A percentile compares a stretch with the other conserved stretches of the same genome.
phyloP scores from a whole-genome alignment of 306 rosid genomes.

The Trichosanthes cucumerina region DNA sequence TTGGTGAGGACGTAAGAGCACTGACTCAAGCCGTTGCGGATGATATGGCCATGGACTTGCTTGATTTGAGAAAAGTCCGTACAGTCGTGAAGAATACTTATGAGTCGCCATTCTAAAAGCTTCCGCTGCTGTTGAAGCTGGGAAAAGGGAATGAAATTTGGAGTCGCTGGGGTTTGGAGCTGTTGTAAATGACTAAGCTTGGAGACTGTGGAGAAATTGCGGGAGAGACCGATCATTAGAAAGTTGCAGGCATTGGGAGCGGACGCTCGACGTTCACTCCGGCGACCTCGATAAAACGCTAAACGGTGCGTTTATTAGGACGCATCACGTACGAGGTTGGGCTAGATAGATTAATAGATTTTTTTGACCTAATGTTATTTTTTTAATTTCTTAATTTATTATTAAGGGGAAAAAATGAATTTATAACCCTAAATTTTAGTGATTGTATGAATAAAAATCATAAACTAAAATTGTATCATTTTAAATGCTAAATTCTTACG shows the following conservation, averaged over 20 bases:
- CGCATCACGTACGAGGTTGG: too few relatives aligned
- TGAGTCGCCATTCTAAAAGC: slow-evolving; percentile 29
- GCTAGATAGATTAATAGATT: too few relatives aligned
- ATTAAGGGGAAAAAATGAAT: too few relatives aligned
- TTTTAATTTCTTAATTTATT: too few relatives aligned
- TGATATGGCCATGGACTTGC: slow-evolving; percentile 51
- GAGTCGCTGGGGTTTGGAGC: slow-evolving; percentile 1
- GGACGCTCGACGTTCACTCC: not conserved
- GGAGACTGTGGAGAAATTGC: slow-evolving; percentile 18
- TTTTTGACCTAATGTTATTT: too few relatives aligned
- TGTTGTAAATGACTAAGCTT: not conserved
- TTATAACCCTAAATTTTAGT: too few relatives aligned
- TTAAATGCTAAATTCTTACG: too few relatives aligned
- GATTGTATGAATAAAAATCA: too few relatives aligned
- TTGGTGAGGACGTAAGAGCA: slow-evolving; percentile 57
- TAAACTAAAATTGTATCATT: too few relatives aligned
- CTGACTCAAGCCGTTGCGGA: slow-evolving; percentile 36
- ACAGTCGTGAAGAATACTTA: slow-evolving; percentile 33
- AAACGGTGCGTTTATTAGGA: not conserved
- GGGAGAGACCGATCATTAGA: slow-evolving; percentile 20
- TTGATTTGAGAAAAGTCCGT: slow-evolving; percentile 27
- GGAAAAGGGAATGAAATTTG: slow-evolving; percentile 9
- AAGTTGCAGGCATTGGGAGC: not conserved
- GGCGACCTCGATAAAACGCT: not conserved
- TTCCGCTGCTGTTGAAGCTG: slow-evolving; percentile 21